A percentile compares a stretch with the other conserved stretches of the same genome.
These are phyloP conservation scores for Osmanthus fragrans DNA, from an alignment of 257 asterid species.

Conservation along the genomic window DNA sequence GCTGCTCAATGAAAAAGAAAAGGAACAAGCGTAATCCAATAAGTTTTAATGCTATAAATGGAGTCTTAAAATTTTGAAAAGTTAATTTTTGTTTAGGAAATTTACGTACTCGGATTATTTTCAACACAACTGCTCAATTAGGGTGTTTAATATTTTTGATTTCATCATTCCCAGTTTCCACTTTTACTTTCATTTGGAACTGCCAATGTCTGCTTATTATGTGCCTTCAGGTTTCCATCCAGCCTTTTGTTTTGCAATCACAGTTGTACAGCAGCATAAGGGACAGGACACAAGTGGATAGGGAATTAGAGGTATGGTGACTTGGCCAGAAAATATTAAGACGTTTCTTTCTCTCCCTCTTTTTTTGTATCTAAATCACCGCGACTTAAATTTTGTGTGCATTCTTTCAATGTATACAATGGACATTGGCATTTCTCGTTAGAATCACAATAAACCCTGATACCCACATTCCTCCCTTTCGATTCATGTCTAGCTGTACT, in stretches of 20 bases:
- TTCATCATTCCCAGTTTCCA: not conserved
- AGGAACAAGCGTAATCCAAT: not conserved
- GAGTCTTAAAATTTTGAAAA: not conserved
- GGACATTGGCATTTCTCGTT: not conserved
- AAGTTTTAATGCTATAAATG: not conserved
- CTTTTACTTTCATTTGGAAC: not conserved
- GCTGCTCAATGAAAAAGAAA: not conserved
- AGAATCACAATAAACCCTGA: not conserved
- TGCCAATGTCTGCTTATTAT: conserved; percentile 2
- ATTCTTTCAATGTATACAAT: conserved; percentile 12
- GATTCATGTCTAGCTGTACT: not conserved
- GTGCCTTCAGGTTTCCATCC: conserved; percentile 67
- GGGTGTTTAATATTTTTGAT: not conserved
- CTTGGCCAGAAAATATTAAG: conserved; percentile 2
- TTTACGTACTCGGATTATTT: not conserved
- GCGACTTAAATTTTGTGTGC: not conserved
- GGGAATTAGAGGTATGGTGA: conserved; percentile 81
- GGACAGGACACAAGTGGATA: conserved; percentile 96
- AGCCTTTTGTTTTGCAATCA: conserved; percentile 75
- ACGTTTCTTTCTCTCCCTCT: not conserved
- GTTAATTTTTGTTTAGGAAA: not conserved
- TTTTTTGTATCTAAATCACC: not conserved
- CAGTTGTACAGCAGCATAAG: conserved; percentile 91
- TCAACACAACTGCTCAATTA: not conserved
- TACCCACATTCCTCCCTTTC: not conserved